Percentiles rank a stretch among this genome's conserved stretches.
Evolutionary conservation across 1,284 basidiomycete species (phyloP).

Genomic region (Termitomyces sp.): DNA sequence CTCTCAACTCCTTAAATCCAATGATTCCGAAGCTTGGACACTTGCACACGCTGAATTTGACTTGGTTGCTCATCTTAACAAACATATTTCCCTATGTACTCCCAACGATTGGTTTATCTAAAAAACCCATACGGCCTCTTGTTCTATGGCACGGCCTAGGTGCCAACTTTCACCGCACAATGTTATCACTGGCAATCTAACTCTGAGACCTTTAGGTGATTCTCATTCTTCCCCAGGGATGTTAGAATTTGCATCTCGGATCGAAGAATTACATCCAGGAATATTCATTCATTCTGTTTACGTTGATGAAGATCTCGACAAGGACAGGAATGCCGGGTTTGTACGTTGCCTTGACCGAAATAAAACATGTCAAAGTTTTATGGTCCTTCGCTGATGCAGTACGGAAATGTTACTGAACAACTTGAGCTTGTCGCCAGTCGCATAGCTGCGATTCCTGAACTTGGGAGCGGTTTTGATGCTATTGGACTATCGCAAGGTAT

Average conservation of each 20-base stretch:
- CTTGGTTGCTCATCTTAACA: neutral
- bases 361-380: neutral
- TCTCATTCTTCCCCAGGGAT: constrained; percentile 64
- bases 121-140: constrained; percentile 51
- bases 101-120: constrained; percentile 10
- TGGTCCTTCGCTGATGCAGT: constrained; percentile 38
- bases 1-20: too few relatives aligned
- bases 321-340: constrained; percentile 77
- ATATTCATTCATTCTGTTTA: constrained; percentile 85
- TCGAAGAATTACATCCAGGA: constrained; percentile 73
- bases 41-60: neutral
- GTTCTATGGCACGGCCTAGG: constrained; percentile 97
- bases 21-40: neutral
- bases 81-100: constrained; percentile 1
- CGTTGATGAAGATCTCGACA: constrained; percentile 60
- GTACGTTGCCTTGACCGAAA: constrained; percentile 42
- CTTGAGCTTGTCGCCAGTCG: constrained; percentile 64
- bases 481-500: constrained; percentile 92
- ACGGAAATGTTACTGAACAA: constrained; percentile 77
- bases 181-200: neutral
- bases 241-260: constrained; percentile 58
- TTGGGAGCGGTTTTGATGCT: constrained; percentile 79
- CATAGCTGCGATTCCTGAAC: constrained; percentile 63
- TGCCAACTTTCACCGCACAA: constrained; percentile 15
- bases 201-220: constrained; percentile 36